Evolutionary conservation across 352 stramenopile species (phyloP).

Genomic region (Achlya hypogyna): DNA sequence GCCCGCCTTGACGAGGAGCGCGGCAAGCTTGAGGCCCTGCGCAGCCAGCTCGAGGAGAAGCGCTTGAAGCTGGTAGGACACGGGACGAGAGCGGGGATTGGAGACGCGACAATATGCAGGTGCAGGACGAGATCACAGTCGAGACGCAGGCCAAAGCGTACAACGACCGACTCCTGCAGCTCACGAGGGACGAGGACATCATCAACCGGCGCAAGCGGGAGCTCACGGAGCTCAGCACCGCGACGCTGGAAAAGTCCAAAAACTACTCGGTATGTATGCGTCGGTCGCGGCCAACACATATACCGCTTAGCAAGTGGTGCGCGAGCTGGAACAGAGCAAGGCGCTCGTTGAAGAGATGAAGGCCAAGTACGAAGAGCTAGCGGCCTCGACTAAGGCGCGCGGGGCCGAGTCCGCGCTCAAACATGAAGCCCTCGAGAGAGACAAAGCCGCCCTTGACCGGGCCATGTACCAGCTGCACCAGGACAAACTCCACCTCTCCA

Average conservation of each 20-base stretch:
- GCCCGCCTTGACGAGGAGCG: slow-evolving; percentile 60
- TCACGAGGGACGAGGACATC: slow-evolving; percentile 38
- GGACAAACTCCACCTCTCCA: slow-evolving; percentile 55
- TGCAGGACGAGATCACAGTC: slow-evolving; percentile 48
- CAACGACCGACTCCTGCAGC: slow-evolving; percentile 38
- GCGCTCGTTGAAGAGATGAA: slow-evolving; percentile 37
- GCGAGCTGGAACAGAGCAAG: slow-evolving; percentile 11
- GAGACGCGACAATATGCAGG: neutral
- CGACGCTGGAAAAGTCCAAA: slow-evolving; percentile 57
- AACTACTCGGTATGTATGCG: slow-evolving; percentile 1
- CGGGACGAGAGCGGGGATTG: neutral
- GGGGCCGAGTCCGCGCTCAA: slow-evolving; percentile 28
- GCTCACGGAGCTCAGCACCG: slow-evolving; percentile 43
- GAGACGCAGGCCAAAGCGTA: slow-evolving; percentile 36
- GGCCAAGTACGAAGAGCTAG: slow-evolving; percentile 30
- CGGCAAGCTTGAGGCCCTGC: slow-evolving; percentile 46
- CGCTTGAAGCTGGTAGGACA: slow-evolving; percentile 32
- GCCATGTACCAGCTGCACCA: slow-evolving; percentile 48
- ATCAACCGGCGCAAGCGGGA: slow-evolving; percentile 42
- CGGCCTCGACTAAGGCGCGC: slow-evolving; percentile 22
- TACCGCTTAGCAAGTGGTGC: slow-evolving; percentile 2
- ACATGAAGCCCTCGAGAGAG: slow-evolving; percentile 29
- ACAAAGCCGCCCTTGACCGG: slow-evolving; percentile 43
- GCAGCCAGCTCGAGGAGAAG: slow-evolving; percentile 44
- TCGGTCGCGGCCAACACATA: neutral